phyloP scores from a whole-genome alignment of 31 red algal genomes.

The Endocladia muricata region DNA sequence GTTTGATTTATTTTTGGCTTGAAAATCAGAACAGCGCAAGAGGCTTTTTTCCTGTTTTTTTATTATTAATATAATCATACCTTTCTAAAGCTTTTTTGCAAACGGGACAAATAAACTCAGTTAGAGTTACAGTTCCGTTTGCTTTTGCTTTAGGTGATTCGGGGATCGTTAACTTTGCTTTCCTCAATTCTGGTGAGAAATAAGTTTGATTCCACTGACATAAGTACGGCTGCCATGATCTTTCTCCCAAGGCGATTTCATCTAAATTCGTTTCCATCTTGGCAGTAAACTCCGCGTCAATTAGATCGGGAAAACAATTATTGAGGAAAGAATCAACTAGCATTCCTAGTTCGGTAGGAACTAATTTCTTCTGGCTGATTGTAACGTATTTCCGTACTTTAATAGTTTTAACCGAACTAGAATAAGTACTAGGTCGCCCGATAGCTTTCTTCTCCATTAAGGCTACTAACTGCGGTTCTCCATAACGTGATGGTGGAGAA shows the following conservation, averaged over 20 bases:
- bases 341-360: constrained; percentile 78
- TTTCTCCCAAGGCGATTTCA: constrained; percentile 80
- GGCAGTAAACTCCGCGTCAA: constrained; percentile 89
- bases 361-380: constrained; percentile 40
- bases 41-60: no score
- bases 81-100: no score
- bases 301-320: constrained; percentile 71
- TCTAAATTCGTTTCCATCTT: constrained; percentile 86
- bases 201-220: no score
- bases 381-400: constrained; percentile 65
- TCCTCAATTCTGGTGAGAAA: no score
- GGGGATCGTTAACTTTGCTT: no score
- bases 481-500: constrained; percentile 81
- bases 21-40: no score
- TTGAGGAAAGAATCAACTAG: constrained; percentile 68
- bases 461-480: constrained; percentile 85
- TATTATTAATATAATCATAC: no score
- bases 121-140: no score
- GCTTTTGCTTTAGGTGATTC: no score
- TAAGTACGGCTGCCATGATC: no score
- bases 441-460: constrained; percentile 82
- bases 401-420: constrained; percentile 83
- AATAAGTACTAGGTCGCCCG: constrained; percentile 89
- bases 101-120: no score
- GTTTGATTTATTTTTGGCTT: no score